These are phyloP conservation scores for Moesziomyces parantarcticus DNA, from an alignment of 1,284 basidiomycete species.

Conservation along the genomic window DNA sequence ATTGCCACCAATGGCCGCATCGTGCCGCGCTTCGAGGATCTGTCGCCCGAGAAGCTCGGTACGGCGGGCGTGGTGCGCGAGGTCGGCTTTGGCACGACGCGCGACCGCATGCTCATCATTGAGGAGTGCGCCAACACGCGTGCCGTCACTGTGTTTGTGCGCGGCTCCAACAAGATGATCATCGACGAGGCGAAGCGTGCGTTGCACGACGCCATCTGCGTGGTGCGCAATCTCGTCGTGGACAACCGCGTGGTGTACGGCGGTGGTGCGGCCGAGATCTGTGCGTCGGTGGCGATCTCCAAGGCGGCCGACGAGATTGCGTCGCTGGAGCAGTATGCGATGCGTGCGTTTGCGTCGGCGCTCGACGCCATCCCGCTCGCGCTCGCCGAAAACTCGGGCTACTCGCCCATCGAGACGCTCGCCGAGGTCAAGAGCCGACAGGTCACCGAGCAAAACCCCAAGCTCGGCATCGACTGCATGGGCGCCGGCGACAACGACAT, in stretches of 20 bases:
- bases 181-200: conserved; percentile 98
- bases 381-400: conserved; percentile 94
- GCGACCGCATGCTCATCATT: conserved; percentile 98
- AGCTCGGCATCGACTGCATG: conserved; percentile 92
- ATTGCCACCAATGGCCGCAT: conserved; percentile 98
- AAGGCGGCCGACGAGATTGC: conserved; percentile 95
- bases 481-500: conserved; percentile 82
- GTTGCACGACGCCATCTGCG: conserved; percentile 96
- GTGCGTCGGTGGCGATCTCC: conserved; percentile 89
- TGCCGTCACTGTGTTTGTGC: conserved; percentile 95
- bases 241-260: conserved; percentile 98
- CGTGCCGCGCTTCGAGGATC: conserved; percentile 96
- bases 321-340: conserved; percentile 98
- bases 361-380: conserved; percentile 93
- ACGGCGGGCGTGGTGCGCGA: conserved; percentile 92
- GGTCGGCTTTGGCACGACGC: conserved; percentile 93
- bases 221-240: conserved; percentile 91
- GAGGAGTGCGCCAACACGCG: conserved; percentile 97
- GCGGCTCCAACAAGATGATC: conserved; percentile 96
- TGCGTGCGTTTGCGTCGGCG: conserved; percentile 95
- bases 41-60: conserved; percentile 89
- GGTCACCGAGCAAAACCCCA: conserved; percentile 84
- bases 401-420: conserved; percentile 95
- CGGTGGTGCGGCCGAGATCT: conserved; percentile 96
- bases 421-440: conserved; percentile 94